Base-by-base conservation (phyloP, 768 basidiomycete genomes). In the Lactarius indigo region DNA sequence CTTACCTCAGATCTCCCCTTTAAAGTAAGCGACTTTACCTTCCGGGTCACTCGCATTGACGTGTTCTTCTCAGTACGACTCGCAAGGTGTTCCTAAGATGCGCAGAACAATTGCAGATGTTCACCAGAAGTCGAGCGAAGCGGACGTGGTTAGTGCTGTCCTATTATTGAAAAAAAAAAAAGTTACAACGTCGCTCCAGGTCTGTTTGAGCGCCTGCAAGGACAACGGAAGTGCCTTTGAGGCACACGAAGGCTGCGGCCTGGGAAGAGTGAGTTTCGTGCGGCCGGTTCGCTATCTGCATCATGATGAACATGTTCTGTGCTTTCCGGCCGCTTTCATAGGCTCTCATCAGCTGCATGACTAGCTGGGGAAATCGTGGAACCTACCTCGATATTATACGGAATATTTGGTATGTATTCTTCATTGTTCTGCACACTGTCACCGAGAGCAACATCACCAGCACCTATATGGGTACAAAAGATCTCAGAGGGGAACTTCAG, bases 331-430 rank as follows among this genome's bases (percentile, higher is more conserved):
- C 13, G 44, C 33, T 33, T 28, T 57, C 23, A 26, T 12, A 64
- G 63, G 63, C 63, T 2, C 59, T 64, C 41, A 64, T 64, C 5
- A 12, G 52, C 2, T 28, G 15, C 57, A 52, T 64, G 57, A 35
- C 1, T 0, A 15, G 0, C 4, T 44, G 3, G 6, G 23, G 30
- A 35, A 26, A 13, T 9, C 1, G 18, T 5, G 5, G 56, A 1
- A 63, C 41, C 17, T 63, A 57, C 23, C 33, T 13, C 17, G n/a
- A 35, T 0, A 39, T 63, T 5, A 18, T 63, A 7, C 0, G 9
- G 18, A 26, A 17, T 17, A 12, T 63, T 5, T 20, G 55, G 63
- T 63, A 44, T 26, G 63, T 57, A 20, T 2, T 15, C 37, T 20
- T 57, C 10, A 12, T 6, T 1, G 8, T 4, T 4, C 33, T 20